Evolutionary conservation across 164 flowering plant species (phyloP), one percentile per base, ranked within the genome.

Genomic region (Chimonanthus salicifolius): DNA sequence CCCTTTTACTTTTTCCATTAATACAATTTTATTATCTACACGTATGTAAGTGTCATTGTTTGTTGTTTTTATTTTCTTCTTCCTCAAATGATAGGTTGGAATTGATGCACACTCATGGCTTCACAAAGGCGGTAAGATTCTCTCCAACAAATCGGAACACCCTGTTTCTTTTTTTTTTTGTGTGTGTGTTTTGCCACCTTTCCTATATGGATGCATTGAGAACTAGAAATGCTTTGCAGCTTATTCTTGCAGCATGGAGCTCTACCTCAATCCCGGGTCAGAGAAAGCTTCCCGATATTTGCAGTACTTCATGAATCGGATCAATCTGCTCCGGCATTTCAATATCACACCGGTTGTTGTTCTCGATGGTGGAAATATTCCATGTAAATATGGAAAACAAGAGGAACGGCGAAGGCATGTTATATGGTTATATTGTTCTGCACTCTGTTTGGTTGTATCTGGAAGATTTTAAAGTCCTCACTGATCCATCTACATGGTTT

Each of bases 21-120:
- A 33, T 33, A 33, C 33, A 1, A 33, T 50, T 47, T 49, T 21
- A 21, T 54, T 62, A 10, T 58, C 16, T 3, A 2, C 66, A 63
- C 9, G 18, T 48, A 2, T 63, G 16, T 18, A 20, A 49, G n/a
- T 43, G 51, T 68, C 65, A 5, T 13, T 67, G 5, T 11, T 11
- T 5, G 4, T 66, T 3, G 4, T 45, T 15, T 33, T 33, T 2
- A 66, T 73, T 0, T 64, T 72, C 71, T 64, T 62, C 15, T 21
- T 45, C 33, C 21, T 50, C 11, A 7, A 0, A n/a, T 50, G 9
- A 60, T 82, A 92, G 97, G 94, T 93, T 67, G 98, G 98, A 7
- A 88, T 93, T 54, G 98, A 93, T 78, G 98, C 93, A 2, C 91
- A 93, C 81, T 87, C 94, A 43, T 93, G 98, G 98, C 92, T 93